phyloP scores from a whole-genome alignment of 2,329 filamentous ascomycete genomes.

The Chaetomium globosum region DNA sequence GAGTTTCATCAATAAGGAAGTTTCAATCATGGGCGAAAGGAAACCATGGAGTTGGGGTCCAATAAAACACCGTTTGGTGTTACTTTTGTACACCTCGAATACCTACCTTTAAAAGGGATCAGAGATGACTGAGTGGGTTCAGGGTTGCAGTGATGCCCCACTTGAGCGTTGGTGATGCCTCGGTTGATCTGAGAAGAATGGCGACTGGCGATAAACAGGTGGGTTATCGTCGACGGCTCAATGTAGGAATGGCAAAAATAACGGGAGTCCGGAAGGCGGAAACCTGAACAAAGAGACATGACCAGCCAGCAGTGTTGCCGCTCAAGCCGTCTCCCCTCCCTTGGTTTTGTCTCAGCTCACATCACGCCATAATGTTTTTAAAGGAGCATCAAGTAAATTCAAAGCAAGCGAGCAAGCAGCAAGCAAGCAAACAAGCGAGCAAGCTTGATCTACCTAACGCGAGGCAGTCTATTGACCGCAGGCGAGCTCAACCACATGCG shows the following conservation, averaged over 20 bases:
- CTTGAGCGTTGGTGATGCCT: not conserved
- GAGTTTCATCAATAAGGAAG: not conserved
- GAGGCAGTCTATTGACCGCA: not conserved
- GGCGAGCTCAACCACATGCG: constrained; percentile 3
- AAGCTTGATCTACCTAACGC: constrained; percentile 1
- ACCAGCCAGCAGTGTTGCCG: not conserved
- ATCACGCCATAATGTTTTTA: not conserved
- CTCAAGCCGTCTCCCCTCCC: not conserved
- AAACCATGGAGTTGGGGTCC: not conserved
- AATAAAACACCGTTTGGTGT: not conserved
- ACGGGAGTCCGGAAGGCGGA: not conserved
- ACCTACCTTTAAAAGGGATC: not conserved
- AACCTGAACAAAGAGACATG: not conserved
- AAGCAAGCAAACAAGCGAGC: not conserved
- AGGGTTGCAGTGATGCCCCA: not conserved
- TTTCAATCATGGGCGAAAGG: not conserved
- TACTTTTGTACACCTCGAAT: not conserved
- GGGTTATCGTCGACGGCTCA: not conserved
- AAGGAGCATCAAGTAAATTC: constrained; percentile 14
- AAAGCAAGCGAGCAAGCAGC: not conserved
- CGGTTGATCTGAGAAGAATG: not conserved
- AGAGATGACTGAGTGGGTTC: not conserved
- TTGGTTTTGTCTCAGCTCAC: not conserved
- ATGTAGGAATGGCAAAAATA: not conserved
- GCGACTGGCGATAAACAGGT: not conserved